Evolutionary conservation across 805 yeast genomes (phyloP).

Genomic region (Wickerhamiella siamensis): DNA sequence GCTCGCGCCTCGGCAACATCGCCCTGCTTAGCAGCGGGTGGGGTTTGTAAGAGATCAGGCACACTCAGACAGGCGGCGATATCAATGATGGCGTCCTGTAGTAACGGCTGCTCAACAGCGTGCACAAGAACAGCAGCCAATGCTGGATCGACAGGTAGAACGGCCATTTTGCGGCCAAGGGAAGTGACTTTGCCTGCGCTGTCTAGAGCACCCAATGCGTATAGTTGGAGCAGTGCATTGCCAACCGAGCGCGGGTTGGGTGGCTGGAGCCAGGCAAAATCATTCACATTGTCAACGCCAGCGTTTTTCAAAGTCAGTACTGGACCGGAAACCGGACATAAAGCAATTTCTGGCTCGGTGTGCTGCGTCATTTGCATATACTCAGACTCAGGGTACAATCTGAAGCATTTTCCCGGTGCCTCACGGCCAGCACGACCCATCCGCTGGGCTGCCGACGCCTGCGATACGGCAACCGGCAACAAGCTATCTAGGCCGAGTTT

Average conservation of each 20-base stretch:
- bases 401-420: slow-evolving; percentile 72
- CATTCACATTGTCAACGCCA: slow-evolving; percentile 67
- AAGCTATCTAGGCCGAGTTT: slow-evolving; percentile 85
- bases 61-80: slow-evolving; percentile 88
- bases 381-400: slow-evolving; percentile 66
- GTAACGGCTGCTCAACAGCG: slow-evolving; percentile 37
- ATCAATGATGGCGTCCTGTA: slow-evolving; percentile 60
- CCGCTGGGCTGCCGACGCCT: slow-evolving; percentile 88
- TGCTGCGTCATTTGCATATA: slow-evolving; percentile 50
- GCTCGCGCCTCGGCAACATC: slow-evolving; percentile 66
- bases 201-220: slow-evolving; percentile 64
- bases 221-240: slow-evolving; percentile 65
- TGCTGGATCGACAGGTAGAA: slow-evolving; percentile 85
- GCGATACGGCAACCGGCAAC: slow-evolving; percentile 81
- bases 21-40: slow-evolving; percentile 67
- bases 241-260: slow-evolving; percentile 70
- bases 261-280: slow-evolving; percentile 86
- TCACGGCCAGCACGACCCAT: slow-evolving; percentile 99
- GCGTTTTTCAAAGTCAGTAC: slow-evolving; percentile 69
- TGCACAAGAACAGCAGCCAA: slow-evolving; percentile 69
- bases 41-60: slow-evolving; percentile 71
- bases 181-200: slow-evolving; percentile 62
- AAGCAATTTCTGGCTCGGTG: slow-evolving; percentile 84
- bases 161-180: slow-evolving; percentile 74
- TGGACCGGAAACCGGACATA: slow-evolving; percentile 77